Evolutionary conservation across 768 basidiomycete species (phyloP), one percentile per base, ranked within the genome.

Genomic region (Rhizopogon vesiculosus): DNA sequence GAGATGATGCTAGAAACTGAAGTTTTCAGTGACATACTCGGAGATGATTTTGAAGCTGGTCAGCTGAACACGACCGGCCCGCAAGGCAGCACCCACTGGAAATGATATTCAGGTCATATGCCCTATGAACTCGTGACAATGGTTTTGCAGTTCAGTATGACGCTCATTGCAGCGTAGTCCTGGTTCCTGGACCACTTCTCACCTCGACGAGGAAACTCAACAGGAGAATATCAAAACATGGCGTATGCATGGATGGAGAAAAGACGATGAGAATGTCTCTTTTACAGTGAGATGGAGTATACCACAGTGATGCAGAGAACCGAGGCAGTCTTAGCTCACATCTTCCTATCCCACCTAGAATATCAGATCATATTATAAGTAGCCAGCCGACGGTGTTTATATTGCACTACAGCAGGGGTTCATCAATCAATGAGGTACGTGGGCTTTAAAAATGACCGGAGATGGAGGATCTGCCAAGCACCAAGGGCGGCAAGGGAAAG

Each of bases 371-470:
- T n/a, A n/a, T n/a, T 31, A 31, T 48, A 48, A 33, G 33, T 33
- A 48, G 46, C 19, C 31, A 35, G 33, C 46, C 46, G 9, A 31
- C 8, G 9, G 9, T 9, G 31, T 31, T 31, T 31, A 48, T 33
- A 4, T 22, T 48, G 46, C 18, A 48, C 19, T 31, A 15, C 15
- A 5, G 33, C 7, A 16, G 8, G 19, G 13, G 9, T 7, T 1
- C 33, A 57, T 74, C 73, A 89, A 66, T 94, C 92, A 65, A 94
- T 94, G 66, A 94, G 85, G 73, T 94, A 93, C 74, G 94, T 97
- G 66, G 89, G 82, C 76, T 92, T 94, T 84, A 98, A 98, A 84
- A 90, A 98, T 5, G 93, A 82, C 45, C 94, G 85, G 13, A 99
- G 77, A 67, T 98, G 96, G 68, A 97, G 74, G 44, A 99, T 90